Percentiles rank a stretch among this genome's conserved stretches.
These are phyloP conservation scores for Lactarius deliciosus DNA, from an alignment of 768 basidiomycete genomes.

Conservation along the genomic window DNA sequence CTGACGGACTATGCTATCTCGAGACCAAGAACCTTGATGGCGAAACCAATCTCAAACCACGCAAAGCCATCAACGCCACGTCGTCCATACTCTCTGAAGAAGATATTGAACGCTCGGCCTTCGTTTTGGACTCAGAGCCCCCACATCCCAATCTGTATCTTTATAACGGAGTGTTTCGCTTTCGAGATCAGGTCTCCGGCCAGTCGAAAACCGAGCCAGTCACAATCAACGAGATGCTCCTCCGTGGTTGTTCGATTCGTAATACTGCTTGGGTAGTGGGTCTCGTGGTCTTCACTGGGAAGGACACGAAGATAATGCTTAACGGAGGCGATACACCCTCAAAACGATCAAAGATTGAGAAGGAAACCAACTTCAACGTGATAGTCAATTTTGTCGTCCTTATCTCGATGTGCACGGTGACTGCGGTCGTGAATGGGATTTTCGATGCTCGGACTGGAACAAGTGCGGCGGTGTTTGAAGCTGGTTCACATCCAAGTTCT, in stretches of 20 bases:
- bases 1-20: conserved; percentile 89
- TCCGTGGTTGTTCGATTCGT: conserved; percentile 86
- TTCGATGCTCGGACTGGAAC: conserved; percentile 59
- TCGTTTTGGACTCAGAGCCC: conserved; percentile 89
- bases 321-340: conserved; percentile 93
- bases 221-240: conserved; percentile 88
- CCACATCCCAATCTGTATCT: conserved; percentile 92
- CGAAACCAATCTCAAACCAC: conserved; percentile 93
- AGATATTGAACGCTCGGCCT: conserved; percentile 83
- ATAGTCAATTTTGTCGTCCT: conserved; percentile 88
- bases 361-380: conserved; percentile 98
- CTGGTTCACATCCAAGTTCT: conserved; percentile 57
- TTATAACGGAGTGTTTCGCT: conserved; percentile 84
- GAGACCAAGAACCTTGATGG: conserved; percentile 99
- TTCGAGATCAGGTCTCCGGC: conserved; percentile 52
- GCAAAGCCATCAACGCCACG: conserved; percentile 75
- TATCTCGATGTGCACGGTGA: conserved; percentile 68
- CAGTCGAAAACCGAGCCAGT: conserved; percentile 66
- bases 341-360: conserved; percentile 97
- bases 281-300: conserved; percentile 90
- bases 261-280: conserved; percentile 94
- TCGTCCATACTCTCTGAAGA: conserved; percentile 78
- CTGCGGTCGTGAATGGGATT: conserved; percentile 75
- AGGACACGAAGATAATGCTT: conserved; percentile 89
- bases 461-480: conserved; percentile 73